Percentiles rank a stretch among this genome's conserved stretches.
Evolutionary conservation across 2,329 filamentous ascomycete species (phyloP).

Genomic region (Stachybotrys chlorohalonatus): DNA sequence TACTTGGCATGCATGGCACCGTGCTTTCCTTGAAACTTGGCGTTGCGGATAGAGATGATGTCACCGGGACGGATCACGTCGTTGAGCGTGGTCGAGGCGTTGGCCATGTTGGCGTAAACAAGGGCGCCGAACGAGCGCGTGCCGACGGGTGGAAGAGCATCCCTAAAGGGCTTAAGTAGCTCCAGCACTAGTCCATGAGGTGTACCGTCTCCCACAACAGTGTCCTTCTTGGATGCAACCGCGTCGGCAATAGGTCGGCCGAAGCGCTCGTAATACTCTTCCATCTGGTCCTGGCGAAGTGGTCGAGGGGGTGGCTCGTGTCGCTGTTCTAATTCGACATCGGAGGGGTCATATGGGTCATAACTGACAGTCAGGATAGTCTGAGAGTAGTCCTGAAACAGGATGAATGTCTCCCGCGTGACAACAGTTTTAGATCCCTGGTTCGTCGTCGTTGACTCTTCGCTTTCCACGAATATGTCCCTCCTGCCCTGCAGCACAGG

Average conservation of each 20-base stretch:
- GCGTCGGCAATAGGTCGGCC: slow-evolving; percentile 69
- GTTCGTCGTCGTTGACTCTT: slow-evolving; percentile 63
- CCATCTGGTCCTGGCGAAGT: slow-evolving; percentile 86
- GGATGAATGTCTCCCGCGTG: slow-evolving; percentile 73
- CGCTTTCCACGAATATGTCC: slow-evolving; percentile 74
- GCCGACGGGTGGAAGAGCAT: slow-evolving; percentile 76
- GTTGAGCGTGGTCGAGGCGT: slow-evolving; percentile 79
- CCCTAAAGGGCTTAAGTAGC: slow-evolving; percentile 62
- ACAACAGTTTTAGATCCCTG: slow-evolving; percentile 62
- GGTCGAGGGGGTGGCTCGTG: slow-evolving; percentile 76
- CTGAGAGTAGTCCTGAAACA: slow-evolving; percentile 95
- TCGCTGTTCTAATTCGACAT: slow-evolving; percentile 71
- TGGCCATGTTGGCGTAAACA: slow-evolving; percentile 91
- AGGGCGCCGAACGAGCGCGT: slow-evolving; percentile 82
- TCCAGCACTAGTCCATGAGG: slow-evolving; percentile 71
- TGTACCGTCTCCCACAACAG: slow-evolving; percentile 74
- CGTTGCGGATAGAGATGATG: slow-evolving; percentile 86
- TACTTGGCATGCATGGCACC: slow-evolving; percentile 96
- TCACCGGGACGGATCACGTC: slow-evolving; percentile 93
- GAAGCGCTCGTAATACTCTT: slow-evolving; percentile 72
- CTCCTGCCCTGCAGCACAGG: slow-evolving; percentile 73
- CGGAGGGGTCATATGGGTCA: slow-evolving; percentile 62
- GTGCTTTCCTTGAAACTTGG: slow-evolving; percentile 89
- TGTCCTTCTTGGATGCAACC: slow-evolving; percentile 64
- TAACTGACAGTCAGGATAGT: slow-evolving; percentile 77